Evolutionary conservation across 176 grass and related monocot genomes (phyloP), one percentile per base, ranked within the genome.

Genomic region (Miscanthus lutarioriparius): DNA sequence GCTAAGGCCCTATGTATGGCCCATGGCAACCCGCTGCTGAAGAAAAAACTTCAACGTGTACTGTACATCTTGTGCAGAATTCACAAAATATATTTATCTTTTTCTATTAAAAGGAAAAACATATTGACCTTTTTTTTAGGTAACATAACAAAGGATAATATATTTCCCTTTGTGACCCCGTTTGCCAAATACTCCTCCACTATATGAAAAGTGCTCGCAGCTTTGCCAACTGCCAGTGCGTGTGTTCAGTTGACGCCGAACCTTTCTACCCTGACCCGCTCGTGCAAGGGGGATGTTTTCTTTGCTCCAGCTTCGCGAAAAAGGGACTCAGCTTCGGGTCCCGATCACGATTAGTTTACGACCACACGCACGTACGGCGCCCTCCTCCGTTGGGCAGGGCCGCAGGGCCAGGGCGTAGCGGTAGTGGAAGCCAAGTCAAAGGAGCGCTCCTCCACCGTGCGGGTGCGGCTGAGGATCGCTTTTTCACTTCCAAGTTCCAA

Each of bases 401-500:
- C 32, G 32, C 32, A 33, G 32, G 32, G 32, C 32, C 32, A 33
- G 32, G 3, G 16, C 49, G 47, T 17, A n/a, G 8, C 4, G 53
- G 2, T 78, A 78, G 88, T 90, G 83, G 83, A 82, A 47, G 83
- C 83, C 83, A 82, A 82, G 78, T 82, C 73, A 82, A 78, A 66
- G 19, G 25, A 12, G 49, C 12, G 23, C 72, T 27, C 30, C 25
- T 11, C 63, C 41, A 25, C 82, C 87, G 59, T 80, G 87, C 58
- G 36, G 5, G 41, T 43, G 10, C 10, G 43, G 43, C 44, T 80
- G 87, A 56, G 39, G 40, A 23, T 44, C 2, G 33, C 63, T 45
- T 62, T 41, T 68, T 69, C 62, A 28, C 70, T 48, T 63, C 62
- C 58, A 0, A 58, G 58, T 63, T 27, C 59, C 20, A 63, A 63